A percentile compares a stretch with the other conserved stretches of the same genome.
phyloP scores from a whole-genome alignment of 768 basidiomycete genomes.

The Kondoa subrosea region DNA sequence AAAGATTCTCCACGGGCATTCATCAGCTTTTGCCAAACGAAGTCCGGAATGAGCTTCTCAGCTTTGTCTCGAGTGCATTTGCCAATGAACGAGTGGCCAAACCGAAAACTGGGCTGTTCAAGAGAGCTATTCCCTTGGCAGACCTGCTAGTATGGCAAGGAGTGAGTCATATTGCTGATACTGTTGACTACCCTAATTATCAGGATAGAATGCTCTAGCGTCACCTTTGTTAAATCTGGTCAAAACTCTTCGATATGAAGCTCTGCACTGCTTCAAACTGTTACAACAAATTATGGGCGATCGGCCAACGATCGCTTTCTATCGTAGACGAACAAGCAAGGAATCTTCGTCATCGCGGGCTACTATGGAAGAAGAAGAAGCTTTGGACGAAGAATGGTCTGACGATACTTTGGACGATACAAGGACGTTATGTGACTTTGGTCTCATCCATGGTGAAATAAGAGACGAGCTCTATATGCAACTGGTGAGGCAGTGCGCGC shows the following conservation, averaged over 20 bases:
- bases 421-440: slow-evolving; percentile 65
- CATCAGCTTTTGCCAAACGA: neutral
- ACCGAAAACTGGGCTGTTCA: neutral
- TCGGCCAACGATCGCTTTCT: slow-evolving; percentile 29
- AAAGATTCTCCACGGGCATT: neutral
- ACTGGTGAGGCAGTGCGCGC: too few relatives aligned
- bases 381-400: neutral
- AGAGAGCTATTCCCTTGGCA: neutral
- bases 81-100: neutral
- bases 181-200: neutral
- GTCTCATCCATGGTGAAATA: slow-evolving; percentile 61
- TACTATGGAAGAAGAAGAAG: neutral
- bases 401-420: slow-evolving; percentile 46
- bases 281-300: slow-evolving; percentile 90
- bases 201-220: neutral
- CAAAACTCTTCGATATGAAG: slow-evolving; percentile 36
- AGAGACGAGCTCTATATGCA: slow-evolving; percentile 90
- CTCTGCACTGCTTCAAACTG: slow-evolving; percentile 69
- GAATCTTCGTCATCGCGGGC: neutral
- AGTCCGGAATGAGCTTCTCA: neutral
- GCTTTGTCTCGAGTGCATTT: neutral
- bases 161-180: neutral
- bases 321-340: neutral
- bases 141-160: slow-evolving; percentile 2
- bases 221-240: neutral